Base-by-base conservation (phyloP, 768 basidiomycete species). In the Hemileccinum impolitum region DNA sequence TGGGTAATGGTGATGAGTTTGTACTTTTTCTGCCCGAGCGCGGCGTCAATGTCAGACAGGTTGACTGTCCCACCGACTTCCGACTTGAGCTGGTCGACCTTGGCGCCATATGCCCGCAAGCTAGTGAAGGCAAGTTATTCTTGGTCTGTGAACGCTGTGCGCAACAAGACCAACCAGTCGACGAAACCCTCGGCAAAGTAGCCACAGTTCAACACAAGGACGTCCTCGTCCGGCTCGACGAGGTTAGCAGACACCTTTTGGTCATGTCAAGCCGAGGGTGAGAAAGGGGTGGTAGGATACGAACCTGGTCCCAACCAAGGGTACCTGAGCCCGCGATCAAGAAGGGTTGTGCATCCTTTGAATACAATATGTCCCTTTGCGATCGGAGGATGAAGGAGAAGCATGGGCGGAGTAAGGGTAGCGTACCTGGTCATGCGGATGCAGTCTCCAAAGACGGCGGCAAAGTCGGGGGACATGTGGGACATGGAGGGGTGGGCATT, bases 311-410 rank as follows among this genome's bases (percentile, higher is more conserved):
- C 94, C 94, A 98, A 25, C 96, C 96, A 30, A 99, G 76, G 2
- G 96, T 98, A 14, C 96, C 96, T 47, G 86, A 90, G 2, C 96
- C 96, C 23, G 94, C 85, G 53, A 98, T 87, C 59, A 99, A 71
- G 76, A 99, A 93, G 0, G 93, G 91, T 62, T 98, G 96, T 0
- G 78, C 89, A 19, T 75, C 72, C 47, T 81, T 77, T 26, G 95
- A 86, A 63, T 82, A 84, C 18, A 98, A 70, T 7, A 97, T 84
- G 47, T 89, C 73, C 53, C 89, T 86, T 54, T 36, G 45, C 2
- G 2, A 10, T 2, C 11, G 12, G 7, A 39, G 11, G 2, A 13
- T 51, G 32, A 55, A 21, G 44, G 26, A 48, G 31, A 35, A 34
- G 46, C 31, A 40, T 23, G 52, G 48, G 32, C 0, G 9, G 3